Conservation (phyloP, 1,139 yeast genomes). For the Debaryomyces singareniensis region DNA sequence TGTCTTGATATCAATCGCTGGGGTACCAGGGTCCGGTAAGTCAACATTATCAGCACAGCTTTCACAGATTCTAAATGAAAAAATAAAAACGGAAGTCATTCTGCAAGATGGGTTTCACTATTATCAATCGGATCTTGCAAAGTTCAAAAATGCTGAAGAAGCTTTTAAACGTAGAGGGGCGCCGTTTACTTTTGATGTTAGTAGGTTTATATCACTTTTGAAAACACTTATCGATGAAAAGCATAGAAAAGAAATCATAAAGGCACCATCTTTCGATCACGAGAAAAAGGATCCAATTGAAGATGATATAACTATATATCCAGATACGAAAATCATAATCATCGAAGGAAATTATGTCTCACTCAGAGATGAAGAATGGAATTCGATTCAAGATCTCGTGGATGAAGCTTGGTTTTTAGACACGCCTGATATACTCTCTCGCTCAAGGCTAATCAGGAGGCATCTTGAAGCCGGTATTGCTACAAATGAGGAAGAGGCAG, state of each 20-base stretch:
- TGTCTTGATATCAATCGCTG: conserved; percentile 54
- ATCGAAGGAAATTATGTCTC: conserved; percentile 64
- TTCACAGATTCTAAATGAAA: conserved; percentile 12
- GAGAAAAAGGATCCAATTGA: conserved; percentile 57
- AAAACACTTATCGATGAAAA: conserved; percentile 12
- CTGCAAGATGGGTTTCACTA: conserved; percentile 81
- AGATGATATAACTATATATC: conserved; percentile 37
- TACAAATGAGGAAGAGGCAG: conserved; percentile 49
- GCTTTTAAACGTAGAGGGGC: conserved; percentile 75
- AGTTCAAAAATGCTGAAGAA: conserved; percentile 45
- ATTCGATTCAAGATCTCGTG: conserved; percentile 26
- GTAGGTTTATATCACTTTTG: conserved; percentile 22
- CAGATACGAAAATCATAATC: conserved; percentile 44
- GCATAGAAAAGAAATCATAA: conserved; percentile 16
- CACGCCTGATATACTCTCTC: conserved; percentile 40
- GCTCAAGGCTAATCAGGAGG: conserved; percentile 58
- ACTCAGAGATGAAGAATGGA: conserved; percentile 47
- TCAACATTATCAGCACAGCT: conserved; percentile 50
- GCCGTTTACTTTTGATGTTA: conserved; percentile 75
- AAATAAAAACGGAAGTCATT: conserved; percentile 21
- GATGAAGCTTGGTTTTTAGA: conserved; percentile 42
- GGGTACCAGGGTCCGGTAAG: conserved; percentile 83
- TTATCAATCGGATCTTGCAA: conserved; percentile 47
- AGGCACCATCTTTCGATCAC: conserved; percentile 78
- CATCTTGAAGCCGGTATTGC: conserved; percentile 71